A percentile compares a stretch with the other conserved stretches of the same genome.
Conservation (phyloP, 352 stramenopile genomes). For the Globisporangium mamillatum region DNA sequence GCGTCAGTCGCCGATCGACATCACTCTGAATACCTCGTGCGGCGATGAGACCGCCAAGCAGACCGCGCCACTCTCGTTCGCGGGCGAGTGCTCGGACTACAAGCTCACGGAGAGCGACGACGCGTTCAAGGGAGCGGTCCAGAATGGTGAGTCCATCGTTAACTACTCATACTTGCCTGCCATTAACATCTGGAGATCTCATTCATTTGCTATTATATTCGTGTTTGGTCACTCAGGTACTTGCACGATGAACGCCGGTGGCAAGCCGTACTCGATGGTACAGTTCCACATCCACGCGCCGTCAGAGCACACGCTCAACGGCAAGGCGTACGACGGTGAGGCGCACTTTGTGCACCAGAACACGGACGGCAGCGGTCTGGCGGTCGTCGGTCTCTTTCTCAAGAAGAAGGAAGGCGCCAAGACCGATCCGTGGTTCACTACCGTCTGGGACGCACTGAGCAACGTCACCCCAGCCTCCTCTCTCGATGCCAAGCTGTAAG, state of each 20-base stretch:
- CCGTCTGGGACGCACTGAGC: slow-evolving; percentile 5
- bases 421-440: slow-evolving; percentile 15
- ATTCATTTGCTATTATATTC: not conserved
- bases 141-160: slow-evolving; percentile 5
- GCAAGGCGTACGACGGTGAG: slow-evolving; percentile 33
- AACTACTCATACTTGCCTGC: not conserved
- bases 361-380: slow-evolving; percentile 12
- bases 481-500: slow-evolving; percentile 1
- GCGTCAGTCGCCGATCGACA: slow-evolving; percentile 31
- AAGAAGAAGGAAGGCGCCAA: slow-evolving; percentile 14
- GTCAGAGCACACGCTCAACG: slow-evolving; percentile 38
- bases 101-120: slow-evolving; percentile 15
- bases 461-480: slow-evolving; percentile 7
- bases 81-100: slow-evolving; percentile 9
- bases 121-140: slow-evolving; percentile 16
- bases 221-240: not conserved
- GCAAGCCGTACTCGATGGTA: slow-evolving; percentile 21
- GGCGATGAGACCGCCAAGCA: not conserved
- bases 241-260: slow-evolving; percentile 17
- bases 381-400: slow-evolving; percentile 24
- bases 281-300: slow-evolving; percentile 39
- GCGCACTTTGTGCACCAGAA: slow-evolving; percentile 41
- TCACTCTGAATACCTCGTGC: not conserved
- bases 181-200: too few species aligned
- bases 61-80: slow-evolving; percentile 8